Evolutionary conservation across 192 early-diverging fungal species (phyloP).

Genomic region (Rhizophagus clarus): DNA sequence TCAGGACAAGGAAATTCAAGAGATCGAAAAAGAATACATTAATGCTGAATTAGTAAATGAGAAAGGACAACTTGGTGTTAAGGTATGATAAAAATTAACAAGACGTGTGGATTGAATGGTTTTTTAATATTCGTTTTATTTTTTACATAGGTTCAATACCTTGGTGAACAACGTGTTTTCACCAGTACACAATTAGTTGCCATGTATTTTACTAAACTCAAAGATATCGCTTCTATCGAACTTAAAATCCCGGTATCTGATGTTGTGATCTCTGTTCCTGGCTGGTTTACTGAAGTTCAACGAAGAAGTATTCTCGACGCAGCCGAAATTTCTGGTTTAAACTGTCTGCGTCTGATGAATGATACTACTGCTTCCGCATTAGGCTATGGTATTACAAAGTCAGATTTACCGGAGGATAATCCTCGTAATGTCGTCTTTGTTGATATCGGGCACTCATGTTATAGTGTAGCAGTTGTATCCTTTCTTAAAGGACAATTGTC

Average conservation of each 20-base stretch:
- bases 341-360: constrained; percentile 90
- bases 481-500: constrained; percentile 96
- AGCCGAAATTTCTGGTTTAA: constrained; percentile 84
- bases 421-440: constrained; percentile 91
- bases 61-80: constrained; percentile 83
- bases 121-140: constrained; percentile 9
- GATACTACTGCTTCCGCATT: constrained; percentile 92
- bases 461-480: constrained; percentile 83
- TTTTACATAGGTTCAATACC: constrained; percentile 70
- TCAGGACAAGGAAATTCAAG: constrained; percentile 80
- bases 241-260: constrained; percentile 86
- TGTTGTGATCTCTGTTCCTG: constrained; percentile 90
- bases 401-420: constrained; percentile 92
- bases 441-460: constrained; percentile 91
- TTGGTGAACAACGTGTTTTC: constrained; percentile 74
- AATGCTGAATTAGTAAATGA: constrained; percentile 80
- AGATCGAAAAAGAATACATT: constrained; percentile 81
- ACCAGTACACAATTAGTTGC: constrained; percentile 87
- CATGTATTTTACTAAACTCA: constrained; percentile 95
- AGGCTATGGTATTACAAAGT: constrained; percentile 98
- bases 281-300: constrained; percentile 95
- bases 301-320: constrained; percentile 87
- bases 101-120: not conserved
- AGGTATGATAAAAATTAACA: constrained; percentile 40
- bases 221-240: constrained; percentile 84